Evolutionary conservation across 1,284 basidiomycete species (phyloP).

Genomic region (Rhodotorula sp.): DNA sequence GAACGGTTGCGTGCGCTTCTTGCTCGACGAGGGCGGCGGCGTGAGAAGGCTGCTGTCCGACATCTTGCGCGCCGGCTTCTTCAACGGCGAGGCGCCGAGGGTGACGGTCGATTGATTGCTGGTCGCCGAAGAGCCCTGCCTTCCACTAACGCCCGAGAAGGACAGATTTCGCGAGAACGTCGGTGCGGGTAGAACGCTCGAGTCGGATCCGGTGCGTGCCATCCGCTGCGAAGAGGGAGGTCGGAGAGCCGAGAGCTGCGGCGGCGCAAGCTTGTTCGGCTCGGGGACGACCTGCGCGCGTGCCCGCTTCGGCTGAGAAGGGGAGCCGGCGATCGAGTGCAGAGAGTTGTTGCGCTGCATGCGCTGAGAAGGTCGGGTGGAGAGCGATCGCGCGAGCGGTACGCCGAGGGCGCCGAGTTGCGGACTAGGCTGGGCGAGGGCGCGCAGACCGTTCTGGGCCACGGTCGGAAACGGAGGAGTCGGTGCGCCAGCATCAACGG

Average conservation of each 20-base stretch:
- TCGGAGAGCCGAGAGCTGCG: neutral
- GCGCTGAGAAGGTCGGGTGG: constrained; percentile 8
- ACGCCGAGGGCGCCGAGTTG: constrained; percentile 15
- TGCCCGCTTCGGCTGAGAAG: constrained; percentile 23
- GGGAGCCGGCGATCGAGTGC: constrained; percentile 37
- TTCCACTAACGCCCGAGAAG: neutral
- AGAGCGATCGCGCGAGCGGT: constrained; percentile 4
- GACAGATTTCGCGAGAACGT: constrained; percentile 16
- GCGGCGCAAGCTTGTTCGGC: neutral
- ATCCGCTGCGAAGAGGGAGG: constrained; percentile 14
- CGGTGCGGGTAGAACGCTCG: constrained; percentile 17
- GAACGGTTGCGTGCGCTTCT: constrained; percentile 19
- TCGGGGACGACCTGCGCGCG: neutral
- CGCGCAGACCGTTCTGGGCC: neutral
- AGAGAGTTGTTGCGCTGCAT: constrained; percentile 36
- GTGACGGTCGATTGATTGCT: neutral
- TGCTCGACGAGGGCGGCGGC: constrained; percentile 22
- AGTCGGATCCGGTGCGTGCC: constrained; percentile 30
- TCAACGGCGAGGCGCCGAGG: constrained; percentile 2
- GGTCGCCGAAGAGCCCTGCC: neutral
- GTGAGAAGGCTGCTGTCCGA: constrained; percentile 5
- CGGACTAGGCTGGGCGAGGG: neutral
- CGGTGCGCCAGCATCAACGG: constrained; percentile 2
- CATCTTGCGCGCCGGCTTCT: neutral
- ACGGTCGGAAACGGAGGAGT: neutral